Base-by-base conservation (phyloP, 2,329 filamentous ascomycete species). In the Fusarium sp. region DNA sequence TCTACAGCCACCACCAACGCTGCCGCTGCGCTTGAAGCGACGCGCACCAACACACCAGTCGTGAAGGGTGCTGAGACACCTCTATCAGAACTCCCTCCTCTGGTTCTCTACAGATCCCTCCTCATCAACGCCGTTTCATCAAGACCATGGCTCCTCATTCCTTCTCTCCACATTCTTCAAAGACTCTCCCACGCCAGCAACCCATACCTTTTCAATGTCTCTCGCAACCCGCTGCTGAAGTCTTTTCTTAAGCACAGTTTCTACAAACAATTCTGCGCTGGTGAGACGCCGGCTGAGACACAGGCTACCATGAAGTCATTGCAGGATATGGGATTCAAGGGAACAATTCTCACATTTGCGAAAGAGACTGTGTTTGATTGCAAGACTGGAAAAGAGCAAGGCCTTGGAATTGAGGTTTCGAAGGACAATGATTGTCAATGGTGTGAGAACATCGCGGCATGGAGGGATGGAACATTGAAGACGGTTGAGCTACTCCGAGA, bases 331-430 rank as follows among this genome's bases (percentile, higher is more conserved):
- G 87, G 87, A 0, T 88, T 87, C 72, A 79, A 81, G 16, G 87
- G 86, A 6, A 83, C 87, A n/a, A 87, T 89, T 12, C 80, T 89
- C 15, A 87, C 88, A 55, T 88, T 86, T 64, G 86, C 86, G 4
- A 78, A 77, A 12, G 80, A 82, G 56, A 82, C 80, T 8, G 77
- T 83, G 0, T 82, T 83, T 34, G 81, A 84, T 51, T 76, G 81
- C 34, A 77, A 76, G 9, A 77, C 76, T 7, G 73, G 77, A 18
- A 59, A 63, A 40, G 44, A 64, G 46, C 71, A 65, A 22, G 68
- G 73, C 4, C 64, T 64, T 2, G 75, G 70, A 5, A 63, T 73
- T 14, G 81, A 81, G 0, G 76, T 80, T 1, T 79, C 81, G 8
- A 83, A 77, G 5, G 79, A 83, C 32, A 80, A 80, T 15, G 81